Conservation (phyloP, 192 early-diverging fungal genomes). For the Coemansia pectinata region DNA sequence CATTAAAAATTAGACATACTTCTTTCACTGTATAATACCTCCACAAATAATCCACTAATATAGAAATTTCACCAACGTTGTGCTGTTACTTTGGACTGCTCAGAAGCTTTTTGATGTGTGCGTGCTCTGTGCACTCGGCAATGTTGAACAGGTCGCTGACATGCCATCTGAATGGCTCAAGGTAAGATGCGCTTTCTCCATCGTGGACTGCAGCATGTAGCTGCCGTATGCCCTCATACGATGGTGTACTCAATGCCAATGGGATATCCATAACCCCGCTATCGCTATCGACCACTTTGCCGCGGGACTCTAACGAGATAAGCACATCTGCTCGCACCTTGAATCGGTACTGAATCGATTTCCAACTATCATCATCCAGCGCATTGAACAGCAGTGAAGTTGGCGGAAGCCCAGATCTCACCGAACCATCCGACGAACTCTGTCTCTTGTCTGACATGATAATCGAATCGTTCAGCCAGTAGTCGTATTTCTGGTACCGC, state of each 20-base stretch:
- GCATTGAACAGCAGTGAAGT: not conserved
- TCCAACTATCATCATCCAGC: not conserved
- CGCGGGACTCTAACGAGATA: slow-evolving; percentile 8
- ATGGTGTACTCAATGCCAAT: slow-evolving; percentile 19
- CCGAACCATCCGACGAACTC: not conserved
- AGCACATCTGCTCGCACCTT: slow-evolving; percentile 6
- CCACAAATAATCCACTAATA: not conserved
- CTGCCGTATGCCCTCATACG: not conserved
- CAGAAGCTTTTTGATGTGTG: not conserved
- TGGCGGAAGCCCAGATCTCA: not conserved
- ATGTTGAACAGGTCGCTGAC: slow-evolving; percentile 23
- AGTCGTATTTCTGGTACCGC: slow-evolving; percentile 5
- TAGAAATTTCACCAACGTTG: not conserved
- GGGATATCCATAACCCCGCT: slow-evolving; percentile 18
- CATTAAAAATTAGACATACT: no score
- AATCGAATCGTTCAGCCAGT: slow-evolving; percentile 1
- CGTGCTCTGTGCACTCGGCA: not conserved
- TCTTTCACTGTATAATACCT: not conserved
- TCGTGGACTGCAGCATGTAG: not conserved
- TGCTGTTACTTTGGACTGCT: not conserved
- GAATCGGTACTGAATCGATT: slow-evolving; percentile 10
- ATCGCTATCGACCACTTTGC: slow-evolving; percentile 25
- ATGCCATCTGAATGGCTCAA: slow-evolving; percentile 24
- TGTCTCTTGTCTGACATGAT: not conserved
- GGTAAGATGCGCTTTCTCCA: not conserved